Evolutionary conservation across 306 rosid genomes (phyloP).

Genomic region (Rubus idaeus): DNA sequence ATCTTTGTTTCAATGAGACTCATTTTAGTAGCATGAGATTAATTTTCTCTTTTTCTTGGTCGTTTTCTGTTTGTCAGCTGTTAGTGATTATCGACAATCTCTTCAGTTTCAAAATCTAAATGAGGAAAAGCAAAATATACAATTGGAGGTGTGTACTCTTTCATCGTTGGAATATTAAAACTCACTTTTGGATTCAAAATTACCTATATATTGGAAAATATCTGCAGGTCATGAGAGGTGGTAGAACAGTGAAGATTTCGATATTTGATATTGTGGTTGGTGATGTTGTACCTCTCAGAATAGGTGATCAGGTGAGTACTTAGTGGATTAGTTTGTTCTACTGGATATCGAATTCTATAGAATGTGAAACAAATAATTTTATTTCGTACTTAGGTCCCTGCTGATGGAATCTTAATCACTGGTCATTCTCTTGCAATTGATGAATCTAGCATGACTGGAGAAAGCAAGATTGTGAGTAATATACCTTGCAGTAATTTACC

Average conservation of each 20-base stretch:
- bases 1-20: background rate
- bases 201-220: slow-evolving; percentile 27
- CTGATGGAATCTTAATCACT: slow-evolving; percentile 79
- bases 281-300: slow-evolving; percentile 88
- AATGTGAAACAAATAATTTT: slow-evolving; percentile 12
- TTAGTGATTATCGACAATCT: slow-evolving; percentile 92
- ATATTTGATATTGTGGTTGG: slow-evolving; percentile 97
- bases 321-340: slow-evolving; percentile 30
- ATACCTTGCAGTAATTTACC: slow-evolving; percentile 18
- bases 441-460: slow-evolving; percentile 99
- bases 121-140: slow-evolving; percentile 86
- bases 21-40: background rate
- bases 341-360: slow-evolving; percentile 2
- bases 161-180: slow-evolving; percentile 2
- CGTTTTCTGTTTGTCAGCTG: slow-evolving; percentile 48
- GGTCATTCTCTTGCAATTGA: slow-evolving; percentile 93
- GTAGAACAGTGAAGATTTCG: slow-evolving; percentile 68
- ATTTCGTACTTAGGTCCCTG: slow-evolving; percentile 67
- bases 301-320: slow-evolving; percentile 84
- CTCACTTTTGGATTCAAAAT: slow-evolving; percentile 25
- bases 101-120: slow-evolving; percentile 91
- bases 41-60: background rate
- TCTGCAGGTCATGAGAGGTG: slow-evolving; percentile 82
- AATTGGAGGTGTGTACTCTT: slow-evolving; percentile 69
- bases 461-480: slow-evolving; percentile 88